These are phyloP conservation scores for Entomortierella lignicola DNA, from an alignment of 192 early-diverging fungal genomes.

Conservation along the genomic window DNA sequence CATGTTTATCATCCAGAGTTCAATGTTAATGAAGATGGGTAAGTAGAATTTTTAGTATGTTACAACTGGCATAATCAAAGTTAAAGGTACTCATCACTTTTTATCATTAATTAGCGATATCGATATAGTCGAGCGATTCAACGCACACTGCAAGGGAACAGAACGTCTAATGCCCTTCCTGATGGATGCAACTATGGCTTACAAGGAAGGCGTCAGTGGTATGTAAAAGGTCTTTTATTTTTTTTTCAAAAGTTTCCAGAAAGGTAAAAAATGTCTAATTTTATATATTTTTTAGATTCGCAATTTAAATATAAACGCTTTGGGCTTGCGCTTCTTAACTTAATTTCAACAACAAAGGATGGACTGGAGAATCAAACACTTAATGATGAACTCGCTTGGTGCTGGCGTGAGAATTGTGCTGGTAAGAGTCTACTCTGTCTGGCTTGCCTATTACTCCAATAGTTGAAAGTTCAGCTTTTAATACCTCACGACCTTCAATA, in stretches of 20 bases:
- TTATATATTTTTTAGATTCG: slow-evolving; percentile 23
- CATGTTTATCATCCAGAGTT: slow-evolving; percentile 61
- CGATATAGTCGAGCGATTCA: slow-evolving; percentile 52
- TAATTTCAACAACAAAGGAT: slow-evolving; percentile 53
- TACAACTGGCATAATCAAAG: neutral
- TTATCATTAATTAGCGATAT: slow-evolving; percentile 34
- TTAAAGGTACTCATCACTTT: neutral
- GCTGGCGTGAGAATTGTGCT: slow-evolving; percentile 57
- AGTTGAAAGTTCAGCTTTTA: neutral
- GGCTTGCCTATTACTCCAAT: too few relatives aligned
- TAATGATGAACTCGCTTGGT: slow-evolving; percentile 58
- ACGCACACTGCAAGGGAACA: slow-evolving; percentile 49
- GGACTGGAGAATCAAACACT: slow-evolving; percentile 38
- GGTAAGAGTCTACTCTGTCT: slow-evolving; percentile 25
- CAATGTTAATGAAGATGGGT: slow-evolving; percentile 59
- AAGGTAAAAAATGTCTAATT: neutral
- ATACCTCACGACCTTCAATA: neutral
- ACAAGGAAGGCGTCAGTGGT: slow-evolving; percentile 53
- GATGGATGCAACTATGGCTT: slow-evolving; percentile 44
- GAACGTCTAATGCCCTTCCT: slow-evolving; percentile 56
- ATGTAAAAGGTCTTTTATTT: neutral
- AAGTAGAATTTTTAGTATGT: neutral
- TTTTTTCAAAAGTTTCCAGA: neutral
- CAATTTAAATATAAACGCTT: slow-evolving; percentile 52
- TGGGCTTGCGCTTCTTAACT: slow-evolving; percentile 42